These are phyloP conservation scores for Erigeron philadelphicus DNA, from an alignment of 140 eudicot genomes.

Conservation along the genomic window DNA sequence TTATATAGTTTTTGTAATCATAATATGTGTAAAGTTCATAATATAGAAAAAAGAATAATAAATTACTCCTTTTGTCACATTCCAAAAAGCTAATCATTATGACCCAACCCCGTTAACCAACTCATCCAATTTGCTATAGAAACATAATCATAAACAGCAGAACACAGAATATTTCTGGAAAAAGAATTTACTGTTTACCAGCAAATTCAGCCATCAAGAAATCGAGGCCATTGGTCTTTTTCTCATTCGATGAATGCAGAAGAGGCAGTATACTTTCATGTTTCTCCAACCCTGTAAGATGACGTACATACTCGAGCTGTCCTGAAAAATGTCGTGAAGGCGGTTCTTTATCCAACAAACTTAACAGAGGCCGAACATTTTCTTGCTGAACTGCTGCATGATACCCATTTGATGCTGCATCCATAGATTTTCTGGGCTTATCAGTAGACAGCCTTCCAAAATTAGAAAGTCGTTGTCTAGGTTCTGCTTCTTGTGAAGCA, in stretches of 20 bases:
- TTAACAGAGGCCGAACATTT: conserved; percentile 82
- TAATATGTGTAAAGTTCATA: no score
- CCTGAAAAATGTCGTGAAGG: conserved; percentile 91
- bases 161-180: neutral
- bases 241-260: conserved; percentile 70
- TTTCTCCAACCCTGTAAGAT: conserved; percentile 81
- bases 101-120: neutral
- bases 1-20: no score
- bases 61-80: neutral
- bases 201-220: conserved; percentile 92
- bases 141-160: neutral
- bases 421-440: conserved; percentile 49
- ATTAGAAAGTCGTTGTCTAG: conserved; percentile 45
- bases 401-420: conserved; percentile 55
- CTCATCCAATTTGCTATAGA: neutral
- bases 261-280: conserved; percentile 85
- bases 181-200: conserved; percentile 34
- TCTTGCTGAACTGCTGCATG: conserved; percentile 61
- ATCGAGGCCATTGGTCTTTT: conserved; percentile 71
- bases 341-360: conserved; percentile 94
- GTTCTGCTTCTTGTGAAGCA: conserved; percentile 51
- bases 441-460: conserved; percentile 61
- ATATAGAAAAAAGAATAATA: no score
- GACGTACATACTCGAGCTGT: conserved; percentile 82
- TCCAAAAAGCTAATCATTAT: neutral